Evolutionary conservation across 192 early-diverging fungal genomes (phyloP), one percentile per base, ranked within the genome.

Genomic region (Backusella sp.): DNA sequence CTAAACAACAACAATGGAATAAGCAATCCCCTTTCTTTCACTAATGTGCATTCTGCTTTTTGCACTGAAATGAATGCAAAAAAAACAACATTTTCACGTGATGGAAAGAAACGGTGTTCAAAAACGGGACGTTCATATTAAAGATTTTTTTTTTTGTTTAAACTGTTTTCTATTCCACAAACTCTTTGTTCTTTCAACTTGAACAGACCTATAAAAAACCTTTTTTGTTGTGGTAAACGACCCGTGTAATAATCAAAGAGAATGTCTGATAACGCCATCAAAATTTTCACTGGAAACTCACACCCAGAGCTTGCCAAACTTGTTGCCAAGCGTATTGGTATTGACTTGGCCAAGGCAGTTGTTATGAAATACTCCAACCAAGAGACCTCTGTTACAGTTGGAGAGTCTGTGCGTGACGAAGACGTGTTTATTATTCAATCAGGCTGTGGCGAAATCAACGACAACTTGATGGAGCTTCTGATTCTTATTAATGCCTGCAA

Each of bases 361-460:
- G 96, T 99, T 26, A 81, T 93, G 86, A 99, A 99, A 87, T 98
- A 97, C 91, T 96, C 95, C 26, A 99, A 99, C 88, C 94, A 97
- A 87, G 97, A 99, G 80, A 99, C 97, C 17, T 79, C 76, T 17
- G 73, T 79, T 8, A 78, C 73, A n/a, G 83, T 87, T 82, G 96
- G 95, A 34, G 93, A 93, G 69, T 98, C 97, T 41, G 97, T 99
- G 70, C 94, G 98, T 73, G 92, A 98, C 67, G 92, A 96, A 82
- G 97, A 98, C 84, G 96, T 98, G 30, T 98, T 91, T 83, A 94
- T 99, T 79, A 94, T 99, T 82, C 97, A 98, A 85, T 96, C 94
- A 72, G 97, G 97, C 46, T 98, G 94, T 12, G 86, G 88, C 70
- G 84, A 90, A 62, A 91, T 94, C 72, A 94, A 95, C 80, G 94